phyloP scores from a whole-genome alignment of 2,329 filamentous ascomycete species.

The Aspergillus novofumigatus region DNA sequence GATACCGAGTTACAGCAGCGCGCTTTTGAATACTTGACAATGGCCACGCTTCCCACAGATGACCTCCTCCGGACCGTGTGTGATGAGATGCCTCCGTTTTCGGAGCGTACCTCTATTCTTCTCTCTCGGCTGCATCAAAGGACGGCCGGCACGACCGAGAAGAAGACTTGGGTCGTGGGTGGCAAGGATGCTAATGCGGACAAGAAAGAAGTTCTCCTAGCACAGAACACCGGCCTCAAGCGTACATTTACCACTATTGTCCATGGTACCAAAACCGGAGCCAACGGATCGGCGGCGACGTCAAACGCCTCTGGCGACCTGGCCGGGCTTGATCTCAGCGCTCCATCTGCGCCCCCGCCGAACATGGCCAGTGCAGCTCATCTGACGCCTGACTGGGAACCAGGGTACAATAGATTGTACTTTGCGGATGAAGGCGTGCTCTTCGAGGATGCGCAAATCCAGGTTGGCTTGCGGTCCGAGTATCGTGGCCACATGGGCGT shows the following conservation, averaged over 20 bases:
- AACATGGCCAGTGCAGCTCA: conserved; percentile 92
- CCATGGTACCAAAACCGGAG: conserved; percentile 35
- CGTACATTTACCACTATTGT: conserved; percentile 68
- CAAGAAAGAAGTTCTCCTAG: conserved; percentile 71
- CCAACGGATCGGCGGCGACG: conserved; percentile 33
- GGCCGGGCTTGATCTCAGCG: conserved; percentile 74
- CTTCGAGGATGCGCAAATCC: conserved; percentile 92
- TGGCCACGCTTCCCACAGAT: conserved; percentile 82
- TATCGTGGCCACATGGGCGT: conserved; percentile 95
- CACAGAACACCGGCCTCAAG: conserved; percentile 77
- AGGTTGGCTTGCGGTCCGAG: conserved; percentile 87
- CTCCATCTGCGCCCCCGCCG: conserved; percentile 56
- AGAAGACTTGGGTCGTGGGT: conserved; percentile 95
- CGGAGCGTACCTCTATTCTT: conserved; percentile 85
- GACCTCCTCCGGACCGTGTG: conserved; percentile 89
- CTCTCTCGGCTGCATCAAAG: conserved; percentile 92
- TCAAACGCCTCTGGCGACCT: conserved; percentile 61
- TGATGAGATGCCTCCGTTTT: conserved; percentile 98
- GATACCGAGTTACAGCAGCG: conserved; percentile 95
- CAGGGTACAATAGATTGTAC: conserved; percentile 78
- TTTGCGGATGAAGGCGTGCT: conserved; percentile 79
- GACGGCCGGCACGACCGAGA: conserved; percentile 86
- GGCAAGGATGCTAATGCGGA: conserved; percentile 91
- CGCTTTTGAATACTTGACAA: conserved; percentile 87
- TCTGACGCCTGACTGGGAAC: conserved; percentile 90